These are phyloP conservation scores for Ligustrum vulgare DNA, from an alignment of 257 asterid species.

Conservation along the genomic window DNA sequence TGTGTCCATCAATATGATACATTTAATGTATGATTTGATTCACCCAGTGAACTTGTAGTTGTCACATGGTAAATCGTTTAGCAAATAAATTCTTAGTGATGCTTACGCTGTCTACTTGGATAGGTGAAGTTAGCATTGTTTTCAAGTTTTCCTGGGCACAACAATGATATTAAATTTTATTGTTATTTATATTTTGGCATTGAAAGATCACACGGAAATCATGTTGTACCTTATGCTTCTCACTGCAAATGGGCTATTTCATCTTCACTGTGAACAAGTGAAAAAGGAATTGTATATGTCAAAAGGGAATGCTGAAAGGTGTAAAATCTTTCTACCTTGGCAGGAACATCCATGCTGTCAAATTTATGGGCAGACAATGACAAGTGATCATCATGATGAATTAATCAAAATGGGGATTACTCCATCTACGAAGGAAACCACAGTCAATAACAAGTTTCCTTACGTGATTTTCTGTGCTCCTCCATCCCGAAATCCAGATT, in stretches of 20 bases:
- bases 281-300: constrained; percentile 10
- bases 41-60: constrained; percentile 8
- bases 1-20: neutral
- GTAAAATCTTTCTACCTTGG: constrained; percentile 19
- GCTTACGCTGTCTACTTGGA: neutral
- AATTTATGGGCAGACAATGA: constrained; percentile 78
- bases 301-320: constrained; percentile 12
- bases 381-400: constrained; percentile 82
- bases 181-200: neutral
- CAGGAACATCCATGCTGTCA: constrained; percentile 83
- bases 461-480: constrained; percentile 94
- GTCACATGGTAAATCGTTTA: constrained; percentile 2
- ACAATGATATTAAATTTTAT: neutral
- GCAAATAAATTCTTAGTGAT: neutral
- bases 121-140: neutral
- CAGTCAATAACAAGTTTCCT: constrained; percentile 55
- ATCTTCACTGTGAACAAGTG: neutral
- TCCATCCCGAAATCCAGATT: constrained; percentile 67
- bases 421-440: constrained; percentile 64
- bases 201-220: neutral
- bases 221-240: constrained; percentile 7
- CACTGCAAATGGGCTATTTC: neutral
- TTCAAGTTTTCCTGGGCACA: neutral
- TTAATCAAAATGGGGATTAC: constrained; percentile 68
- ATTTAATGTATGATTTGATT: neutral